Base-by-base conservation (phyloP, 1,139 yeast species). In the Kurtzmaniella quercitrusa region DNA sequence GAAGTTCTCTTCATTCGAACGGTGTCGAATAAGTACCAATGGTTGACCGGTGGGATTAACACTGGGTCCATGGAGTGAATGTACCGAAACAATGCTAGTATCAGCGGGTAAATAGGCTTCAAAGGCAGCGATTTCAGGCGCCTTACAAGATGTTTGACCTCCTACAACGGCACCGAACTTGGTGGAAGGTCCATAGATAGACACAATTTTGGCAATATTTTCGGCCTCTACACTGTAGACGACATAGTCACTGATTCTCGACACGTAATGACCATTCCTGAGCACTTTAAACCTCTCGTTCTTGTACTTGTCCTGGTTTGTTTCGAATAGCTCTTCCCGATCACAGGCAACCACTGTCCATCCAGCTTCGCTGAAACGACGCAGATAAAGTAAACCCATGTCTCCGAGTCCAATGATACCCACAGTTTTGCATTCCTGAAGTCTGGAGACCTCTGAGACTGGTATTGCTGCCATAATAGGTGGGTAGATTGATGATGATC, bases 351-450 rank as follows among this genome's bases (percentile, higher is more conserved):
- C 81, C 1, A 93, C 97, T 52, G 62, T 76, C 96, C 96, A 89
- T 1, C 98, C 98, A 1, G 91, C 94, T 41, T 75, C 74, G 19
- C 87, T 72, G 57, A 94, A 84, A 45, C 85, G 67, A 15, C 73
- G 71, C 48, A 98, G 98, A 57, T 93, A 93, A 51, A 93, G 66
- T 38, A 79, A 68, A 14, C 98, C 98, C 98, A 93, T 93, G 60
- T 93, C 98, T 23, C 98, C 98, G 38, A 93, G 77, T 1, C 98
- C 98, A 46, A 93, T 91, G 50, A 93, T 86, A 2, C 98, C 98
- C 41, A 93, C 77, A 36, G 70, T 71, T 58, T 81, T 85, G 33
- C 70, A 52, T 15, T n/a, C 10, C 23, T 40, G 17, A 15, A 36
- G 21, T 15, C 19, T n/a, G 19, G 19, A 27, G 11, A 36, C 11